Conservation (phyloP, 192 early-diverging fungal species). For the Oehlia diaphana region DNA sequence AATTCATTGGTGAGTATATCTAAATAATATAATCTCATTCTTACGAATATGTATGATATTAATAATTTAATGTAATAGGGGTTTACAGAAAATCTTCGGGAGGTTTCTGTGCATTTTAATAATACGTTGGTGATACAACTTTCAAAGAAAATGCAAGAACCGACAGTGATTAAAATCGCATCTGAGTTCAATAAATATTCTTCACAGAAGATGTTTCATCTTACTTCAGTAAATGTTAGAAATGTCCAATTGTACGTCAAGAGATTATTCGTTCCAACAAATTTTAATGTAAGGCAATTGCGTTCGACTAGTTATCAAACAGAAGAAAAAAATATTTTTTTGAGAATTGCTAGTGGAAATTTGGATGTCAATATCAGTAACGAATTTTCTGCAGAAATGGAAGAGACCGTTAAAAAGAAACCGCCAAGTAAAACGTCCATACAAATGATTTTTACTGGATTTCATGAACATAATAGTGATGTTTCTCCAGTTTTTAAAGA, state of each 20-base stretch:
- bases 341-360: slow-evolving; percentile 66
- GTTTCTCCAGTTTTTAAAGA: slow-evolving; percentile 62
- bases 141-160: slow-evolving; percentile 62
- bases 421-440: slow-evolving; percentile 72
- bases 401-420: slow-evolving; percentile 83
- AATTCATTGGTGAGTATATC: no score
- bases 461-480: slow-evolving; percentile 64
- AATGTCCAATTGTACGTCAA: slow-evolving; percentile 58
- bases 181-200: slow-evolving; percentile 53
- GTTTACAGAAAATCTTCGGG: slow-evolving; percentile 50
- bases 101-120: slow-evolving; percentile 68
- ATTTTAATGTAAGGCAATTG: not conserved
- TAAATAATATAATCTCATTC: no score
- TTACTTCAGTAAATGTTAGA: slow-evolving; percentile 60
- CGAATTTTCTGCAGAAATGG: slow-evolving; percentile 73
- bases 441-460: slow-evolving; percentile 69
- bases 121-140: slow-evolving; percentile 58
- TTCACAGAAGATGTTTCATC: slow-evolving; percentile 69
- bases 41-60: no score
- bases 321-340: slow-evolving; percentile 59
- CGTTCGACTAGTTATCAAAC: not conserved
- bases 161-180: slow-evolving; percentile 58
- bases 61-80: no score
- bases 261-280: slow-evolving; percentile 36
- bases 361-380: slow-evolving; percentile 55